These are phyloP conservation scores for Skeletonema grethae DNA, from an alignment of 108 stramenopile genomes.

Conservation along the genomic window DNA sequence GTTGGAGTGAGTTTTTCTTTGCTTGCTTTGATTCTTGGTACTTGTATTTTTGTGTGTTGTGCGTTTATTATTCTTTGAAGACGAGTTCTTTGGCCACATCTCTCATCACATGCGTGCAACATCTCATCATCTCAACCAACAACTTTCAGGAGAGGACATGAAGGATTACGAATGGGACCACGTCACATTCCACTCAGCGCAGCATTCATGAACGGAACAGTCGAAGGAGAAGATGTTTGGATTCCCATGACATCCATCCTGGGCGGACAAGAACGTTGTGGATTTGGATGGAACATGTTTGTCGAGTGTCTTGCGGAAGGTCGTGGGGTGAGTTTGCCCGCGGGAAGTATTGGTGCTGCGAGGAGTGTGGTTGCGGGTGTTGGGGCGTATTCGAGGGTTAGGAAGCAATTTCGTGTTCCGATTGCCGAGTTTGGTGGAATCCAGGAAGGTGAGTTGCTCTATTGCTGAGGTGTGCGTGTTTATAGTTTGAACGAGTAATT, in stretches of 20 bases:
- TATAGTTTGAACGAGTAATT: background rate
- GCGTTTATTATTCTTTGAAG: background rate
- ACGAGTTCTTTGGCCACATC: background rate
- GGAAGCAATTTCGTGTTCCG: constrained; percentile 98
- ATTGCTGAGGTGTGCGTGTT: background rate
- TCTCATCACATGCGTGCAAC: background rate
- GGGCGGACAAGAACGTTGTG: constrained; percentile 95
- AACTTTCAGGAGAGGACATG: constrained; percentile 75
- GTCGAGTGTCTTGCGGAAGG: constrained; percentile 99
- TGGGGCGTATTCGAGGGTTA: constrained; percentile 93
- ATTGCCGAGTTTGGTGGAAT: constrained; percentile 99
- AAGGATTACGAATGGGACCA: constrained; percentile 91
- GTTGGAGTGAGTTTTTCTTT: constrained; percentile 78
- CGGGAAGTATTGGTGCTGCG: constrained; percentile 91
- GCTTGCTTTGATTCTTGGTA: background rate
- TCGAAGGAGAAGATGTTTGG: constrained; percentile 98
- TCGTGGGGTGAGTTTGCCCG: constrained; percentile 94
- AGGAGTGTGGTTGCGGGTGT: constrained; percentile 85
- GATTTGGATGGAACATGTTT: constrained; percentile 99
- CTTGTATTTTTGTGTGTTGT: background rate
- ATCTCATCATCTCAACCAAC: background rate
- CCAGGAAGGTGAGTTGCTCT: constrained; percentile 81
- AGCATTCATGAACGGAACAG: constrained; percentile 98
- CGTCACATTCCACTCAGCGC: constrained; percentile 92
- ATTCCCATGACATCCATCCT: constrained; percentile 96